Base-by-base conservation (phyloP, 2,329 filamentous ascomycete species). In the Harringtonia lauricola region DNA sequence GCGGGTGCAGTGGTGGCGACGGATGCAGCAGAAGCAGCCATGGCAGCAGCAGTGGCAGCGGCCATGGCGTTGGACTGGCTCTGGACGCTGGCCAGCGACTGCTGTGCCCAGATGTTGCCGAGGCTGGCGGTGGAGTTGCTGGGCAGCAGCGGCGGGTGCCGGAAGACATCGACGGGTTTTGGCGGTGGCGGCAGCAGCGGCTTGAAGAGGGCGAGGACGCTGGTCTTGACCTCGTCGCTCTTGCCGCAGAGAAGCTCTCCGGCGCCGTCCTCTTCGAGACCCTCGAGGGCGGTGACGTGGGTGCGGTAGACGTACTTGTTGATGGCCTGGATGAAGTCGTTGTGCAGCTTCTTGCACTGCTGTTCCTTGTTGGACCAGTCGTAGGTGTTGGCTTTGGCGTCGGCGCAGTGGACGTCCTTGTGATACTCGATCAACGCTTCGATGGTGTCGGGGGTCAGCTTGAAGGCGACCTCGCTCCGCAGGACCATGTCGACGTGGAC, bases 401-500 rank as follows among this genome's bases (percentile, higher is more conserved):
- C 86, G 57, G 89, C 76, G 54, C 86, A 94, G 71, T 94, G 89
- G 55, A 96, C 76, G 52, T 95, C 86, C 71, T 92, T 89, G 76
- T 98, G 92, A 64, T 94, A 94, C 62, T 95, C 86, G 61, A 95
- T 83, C 51, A 98, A 77, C 42, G 85, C 69, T 57, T 95, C 88
- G 66, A 98, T 98, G 49, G 89, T 88, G 61, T 96, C 92, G 46
- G 82, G 78, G 21, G 89, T 96, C 58, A 98, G 76, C 76, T 98
- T 98, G 76, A 89, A 96, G 54, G 89, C 92, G 58, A 98, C 88
- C 70, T 96, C 92, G 62, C 94, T 92, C 65, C 89, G 84, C 57
- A 94, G 79, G 47, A 98, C 90, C 88, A 96, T 95, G 70, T 98
- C 92, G 64, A 98, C 88, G 64, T 96, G 90, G 49, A 98, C 92